Base-by-base conservation (phyloP, 495 filamentous ascomycete genomes). In the Trichoderma virens region DNA sequence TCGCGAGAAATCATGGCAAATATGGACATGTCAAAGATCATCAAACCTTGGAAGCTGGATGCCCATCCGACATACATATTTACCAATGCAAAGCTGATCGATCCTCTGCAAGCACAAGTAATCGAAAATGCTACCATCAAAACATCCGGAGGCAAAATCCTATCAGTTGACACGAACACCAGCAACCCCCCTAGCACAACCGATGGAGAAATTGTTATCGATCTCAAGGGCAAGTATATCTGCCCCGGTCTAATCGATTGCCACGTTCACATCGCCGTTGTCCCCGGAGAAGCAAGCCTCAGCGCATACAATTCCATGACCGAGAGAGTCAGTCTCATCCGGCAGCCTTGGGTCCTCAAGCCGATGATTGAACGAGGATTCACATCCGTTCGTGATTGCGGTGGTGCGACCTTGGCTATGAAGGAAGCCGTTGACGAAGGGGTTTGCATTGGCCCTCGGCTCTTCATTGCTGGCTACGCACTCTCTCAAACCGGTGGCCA, bases 241-340 rank as follows among this genome's bases (percentile, higher is more conserved):
- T 79, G 78, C 23, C 82, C 82, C 0, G 83, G 82, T 2, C 70
- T 86, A 4, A 83, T 85, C 30, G 84, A 86, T 69, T 78, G 73
- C 67, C 84, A 85, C 65, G 83, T 86, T 6, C 83, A 85, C 59
- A 71, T 86, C 43, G 68, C 70, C 5, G 74, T 80, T 0, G 73
- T 72, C 1, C 77, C 79, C 2, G 78, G 79, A 25, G 69, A 73
- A 8, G 43, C 43, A 7, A 47, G n/a, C 6, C 7, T 47, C 3
- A 47, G 43, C n/a, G 16, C 43, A 20, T 47, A 47, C n/a, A 25
- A n/a, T 6, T 14, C 18, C 43, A 47, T 47, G 43, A 47, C 43
- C 0, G 43, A 47, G 43, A 47, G 43, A n/a, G n/a, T 47, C 5
- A 47, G 43, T 47, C 43, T 47, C 43, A 47, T 47, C n/a, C 43